phyloP scores from a whole-genome alignment of 2,329 filamentous ascomycete species.

The Xylariales sp. region DNA sequence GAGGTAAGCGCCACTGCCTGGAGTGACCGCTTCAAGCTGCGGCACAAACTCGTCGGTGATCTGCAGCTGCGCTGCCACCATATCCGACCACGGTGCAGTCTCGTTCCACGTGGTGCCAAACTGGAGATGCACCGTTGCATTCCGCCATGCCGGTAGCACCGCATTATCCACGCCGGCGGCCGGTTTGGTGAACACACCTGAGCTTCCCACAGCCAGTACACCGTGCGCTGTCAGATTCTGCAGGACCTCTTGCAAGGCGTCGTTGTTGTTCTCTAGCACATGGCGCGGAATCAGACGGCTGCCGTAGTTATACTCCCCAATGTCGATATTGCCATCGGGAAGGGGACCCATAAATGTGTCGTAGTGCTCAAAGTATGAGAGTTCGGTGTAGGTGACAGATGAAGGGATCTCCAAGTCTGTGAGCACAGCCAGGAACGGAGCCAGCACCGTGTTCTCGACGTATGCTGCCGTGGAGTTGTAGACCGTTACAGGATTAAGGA shows the following conservation, averaged over 20 bases:
- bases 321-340: slow-evolving; percentile 26
- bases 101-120: slow-evolving; percentile 18
- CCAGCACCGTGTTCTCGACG: slow-evolving; percentile 19
- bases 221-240: slow-evolving; percentile 24
- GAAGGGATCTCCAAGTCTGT: slow-evolving; percentile 16
- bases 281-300: slow-evolving; percentile 29
- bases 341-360: slow-evolving; percentile 30
- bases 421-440: slow-evolving; percentile 19
- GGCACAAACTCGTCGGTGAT: slow-evolving; percentile 27
- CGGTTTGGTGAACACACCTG: slow-evolving; percentile 21
- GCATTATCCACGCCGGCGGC: slow-evolving; percentile 21
- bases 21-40: slow-evolving; percentile 12
- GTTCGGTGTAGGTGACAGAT: slow-evolving; percentile 18
- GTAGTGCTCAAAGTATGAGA: slow-evolving; percentile 28
- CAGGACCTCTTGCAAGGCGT: slow-evolving; percentile 22
- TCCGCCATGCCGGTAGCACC: slow-evolving; percentile 29
- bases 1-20: too few species aligned
- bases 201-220: slow-evolving; percentile 19
- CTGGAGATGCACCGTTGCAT: slow-evolving; percentile 19
- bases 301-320: slow-evolving; percentile 28
- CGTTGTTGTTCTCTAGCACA: slow-evolving; percentile 23
- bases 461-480: slow-evolving; percentile 21
- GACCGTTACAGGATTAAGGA: slow-evolving; percentile 19
- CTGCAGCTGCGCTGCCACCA: slow-evolving; percentile 19
- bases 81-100: slow-evolving; percentile 13